Evolutionary conservation across 192 early-diverging fungal species (phyloP), one percentile per base, ranked within the genome.

Genomic region (Rhizophagus sp.): DNA sequence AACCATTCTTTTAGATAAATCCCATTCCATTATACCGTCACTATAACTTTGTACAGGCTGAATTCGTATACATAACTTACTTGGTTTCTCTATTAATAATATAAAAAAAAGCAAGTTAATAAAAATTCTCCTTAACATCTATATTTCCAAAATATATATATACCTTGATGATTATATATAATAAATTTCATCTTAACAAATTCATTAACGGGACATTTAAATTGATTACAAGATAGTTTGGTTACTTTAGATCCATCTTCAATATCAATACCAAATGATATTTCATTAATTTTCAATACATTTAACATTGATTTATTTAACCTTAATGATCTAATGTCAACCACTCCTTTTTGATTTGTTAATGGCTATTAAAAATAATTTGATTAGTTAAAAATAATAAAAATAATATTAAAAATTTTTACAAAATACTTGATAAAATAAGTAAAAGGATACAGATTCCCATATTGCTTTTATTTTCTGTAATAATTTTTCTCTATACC

Each of bases 401-500:
- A n/a, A n/a, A 33, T 44, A 22, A 24, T 76, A 47, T 36, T 10
- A 50, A 8, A 62, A 63, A 27, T 30, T 30, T 30, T 30, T 30
- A 30, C 0, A 30, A 1, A 30, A 75, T 10, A 11, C 10, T 44
- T 44, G 7, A 36, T 36, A 5, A 5, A 36, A 36, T 36, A 36
- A 36, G 36, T 36, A 36, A 36, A 57, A 71, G 49, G 84, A 82
- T 76, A 80, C 86, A 62, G 85, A 88, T 36, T 80, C 82, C 86
- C 89, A 86, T 0, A 81, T 79, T 52, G 87, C 86, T 6, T 82
- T 85, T n/a, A 87, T 68, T 24, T 86, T 82, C 50, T 87, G 86
- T 30, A 95, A 75, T 11, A 95, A 68, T 13, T 87, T 85, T 76
- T 95, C 93, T 67, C 90, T 82, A 77, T 92, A 94, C 94, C 94